These are phyloP conservation scores for Smallanthus sonchifolius DNA, from an alignment of 129 eudicot genomes.

Conservation along the genomic window DNA sequence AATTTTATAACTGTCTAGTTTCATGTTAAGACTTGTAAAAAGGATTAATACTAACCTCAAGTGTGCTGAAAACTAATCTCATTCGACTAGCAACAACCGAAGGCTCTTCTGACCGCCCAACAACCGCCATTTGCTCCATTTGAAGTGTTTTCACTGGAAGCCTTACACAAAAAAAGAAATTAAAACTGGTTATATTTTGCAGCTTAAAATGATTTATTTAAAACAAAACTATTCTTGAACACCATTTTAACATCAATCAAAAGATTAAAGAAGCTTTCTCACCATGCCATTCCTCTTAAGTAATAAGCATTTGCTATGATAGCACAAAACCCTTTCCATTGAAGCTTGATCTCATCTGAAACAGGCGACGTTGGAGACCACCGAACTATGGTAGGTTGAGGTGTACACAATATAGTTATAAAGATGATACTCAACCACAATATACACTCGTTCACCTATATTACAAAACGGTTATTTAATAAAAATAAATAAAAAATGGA, in stretches of 20 bases:
- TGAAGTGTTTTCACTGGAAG: constrained; percentile 98
- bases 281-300: constrained; percentile 98
- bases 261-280: constrained; percentile 16
- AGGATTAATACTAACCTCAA: constrained; percentile 57
- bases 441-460: constrained; percentile 94
- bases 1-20: background rate
- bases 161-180: constrained; percentile 30
- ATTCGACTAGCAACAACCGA: constrained; percentile 94
- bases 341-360: constrained; percentile 67
- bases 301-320: constrained; percentile 92
- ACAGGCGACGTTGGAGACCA: constrained; percentile 91
- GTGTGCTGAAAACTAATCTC: constrained; percentile 95
- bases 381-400: constrained; percentile 90
- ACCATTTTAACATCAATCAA: background rate
- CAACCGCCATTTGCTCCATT: constrained; percentile 92
- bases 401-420: constrained; percentile 94
- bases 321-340: constrained; percentile 96
- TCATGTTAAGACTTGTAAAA: background rate
- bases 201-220: background rate
- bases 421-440: constrained; percentile 89
- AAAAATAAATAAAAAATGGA: background rate
- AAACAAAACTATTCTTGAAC: no score
- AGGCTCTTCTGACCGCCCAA: constrained; percentile 83
- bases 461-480: background rate
- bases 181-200: background rate